Base-by-base conservation (phyloP, 352 stramenopile species). In the Globisporangium megalacanthum region DNA sequence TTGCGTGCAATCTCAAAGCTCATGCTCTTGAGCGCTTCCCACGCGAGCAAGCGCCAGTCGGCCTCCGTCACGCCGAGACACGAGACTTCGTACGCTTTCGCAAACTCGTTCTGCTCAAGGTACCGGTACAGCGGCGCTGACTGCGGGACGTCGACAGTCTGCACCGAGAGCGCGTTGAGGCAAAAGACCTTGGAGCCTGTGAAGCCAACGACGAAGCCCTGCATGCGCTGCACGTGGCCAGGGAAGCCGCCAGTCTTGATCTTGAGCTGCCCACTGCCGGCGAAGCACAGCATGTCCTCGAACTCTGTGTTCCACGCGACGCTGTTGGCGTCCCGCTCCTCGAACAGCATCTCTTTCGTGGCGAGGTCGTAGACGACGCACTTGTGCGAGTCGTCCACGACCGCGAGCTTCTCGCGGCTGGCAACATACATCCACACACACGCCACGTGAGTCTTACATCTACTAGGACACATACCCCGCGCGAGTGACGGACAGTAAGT, bases 221-320 rank as follows among this genome's bases (percentile, higher is more conserved):
- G 82, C 77, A 97, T 94, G 37, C 83, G 82, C 61, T 98, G 92
- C 3, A 79, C 69, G 61, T 97, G 84, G 2, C 96, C 86, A 7
- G 88, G 86, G 49, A 97, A 97, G 47, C 76, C 74, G 15, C 86
- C 91, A 4, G 90, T 96, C 56, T 94, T 95, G 60, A 98, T 96
- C 74, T 88, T 91, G 33, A 98, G 83, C 59, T 89, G 83, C 1
- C 75, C 77, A 54, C 88, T 91, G 17, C 88, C 86, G 5, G 79
- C 89, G 61, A 96, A 98, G 67, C 94, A 98, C 42, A 98, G 60
- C 86, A 98, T 97, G 50, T 98, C 92, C 46, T 98, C 92, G 46
- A 92, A 85, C 58, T 97, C 89, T 8, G 85, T 90, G 75, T 98
- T 98, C 74, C 94, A 98, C n/a, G 86, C 80, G 14, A 97, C 89